These are phyloP conservation scores for Aureoboletus auriporus DNA, from an alignment of 768 basidiomycete species.

Conservation along the genomic window DNA sequence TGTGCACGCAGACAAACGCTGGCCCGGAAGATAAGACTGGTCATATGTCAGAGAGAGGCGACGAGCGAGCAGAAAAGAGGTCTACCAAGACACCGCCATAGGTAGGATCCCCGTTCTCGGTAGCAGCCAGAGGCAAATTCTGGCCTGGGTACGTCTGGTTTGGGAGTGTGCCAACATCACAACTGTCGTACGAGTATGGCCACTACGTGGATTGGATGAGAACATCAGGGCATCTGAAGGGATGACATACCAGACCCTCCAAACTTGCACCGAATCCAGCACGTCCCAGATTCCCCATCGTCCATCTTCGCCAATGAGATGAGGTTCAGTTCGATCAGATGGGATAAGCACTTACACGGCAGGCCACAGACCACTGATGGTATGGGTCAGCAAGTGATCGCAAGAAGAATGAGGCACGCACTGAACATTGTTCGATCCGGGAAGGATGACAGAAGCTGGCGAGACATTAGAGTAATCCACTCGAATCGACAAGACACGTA, in stretches of 20 bases:
- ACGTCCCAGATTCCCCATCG: constrained; percentile 50
- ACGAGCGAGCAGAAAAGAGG: neutral
- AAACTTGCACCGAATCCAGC: constrained; percentile 54
- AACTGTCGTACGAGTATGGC: constrained; percentile 54
- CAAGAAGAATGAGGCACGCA: constrained; percentile 8
- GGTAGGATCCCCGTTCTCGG: constrained; percentile 35
- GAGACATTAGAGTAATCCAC: constrained; percentile 3
- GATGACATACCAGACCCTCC: constrained; percentile 56
- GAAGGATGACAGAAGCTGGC: constrained; percentile 36
- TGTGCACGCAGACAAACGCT: constrained; percentile 55
- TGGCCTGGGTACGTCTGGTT: constrained; percentile 61
- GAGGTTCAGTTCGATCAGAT: neutral
- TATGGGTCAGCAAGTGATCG: constrained; percentile 3
- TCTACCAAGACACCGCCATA: constrained; percentile 24
- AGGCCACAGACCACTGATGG: constrained; percentile 43
- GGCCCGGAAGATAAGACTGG: constrained; percentile 50
- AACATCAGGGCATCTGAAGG: constrained; percentile 4
- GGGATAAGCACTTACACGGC: constrained; percentile 33
- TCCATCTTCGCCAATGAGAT: constrained; percentile 35
- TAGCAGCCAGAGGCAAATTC: constrained; percentile 42
- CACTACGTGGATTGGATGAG: constrained; percentile 32
- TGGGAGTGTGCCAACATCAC: constrained; percentile 73
- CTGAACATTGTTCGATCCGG: constrained; percentile 39
- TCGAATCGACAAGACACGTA: constrained; percentile 3
- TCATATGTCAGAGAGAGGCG: constrained; percentile 1